Conservation (phyloP, 495 filamentous ascomycete genomes). For the Apodospora peruviana region DNA sequence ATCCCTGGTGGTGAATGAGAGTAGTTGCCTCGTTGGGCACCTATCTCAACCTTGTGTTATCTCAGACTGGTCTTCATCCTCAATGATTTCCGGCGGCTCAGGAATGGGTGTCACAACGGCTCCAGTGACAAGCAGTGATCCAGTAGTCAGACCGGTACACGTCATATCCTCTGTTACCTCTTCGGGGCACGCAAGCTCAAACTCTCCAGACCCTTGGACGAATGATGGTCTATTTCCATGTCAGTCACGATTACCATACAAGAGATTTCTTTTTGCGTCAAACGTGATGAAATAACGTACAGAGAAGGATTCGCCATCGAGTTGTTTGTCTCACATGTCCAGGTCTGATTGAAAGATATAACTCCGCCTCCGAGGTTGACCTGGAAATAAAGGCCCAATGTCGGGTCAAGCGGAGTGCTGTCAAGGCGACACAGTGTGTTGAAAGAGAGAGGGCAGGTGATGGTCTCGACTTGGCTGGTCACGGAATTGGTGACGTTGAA, state of each 20-base stretch:
- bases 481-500: background rate
- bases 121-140: background rate
- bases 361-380: background rate
- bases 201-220: background rate
- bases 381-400: background rate
- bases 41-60: too few species aligned
- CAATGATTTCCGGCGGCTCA: background rate
- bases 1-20: too few species aligned
- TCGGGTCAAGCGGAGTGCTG: background rate
- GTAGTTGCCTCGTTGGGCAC: too few species aligned
- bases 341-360: constrained; percentile 3
- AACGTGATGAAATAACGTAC: constrained; percentile 1
- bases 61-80: background rate
- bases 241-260: too few species aligned
- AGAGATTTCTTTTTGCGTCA: too few species aligned
- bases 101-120: background rate
- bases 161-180: constrained; percentile 1
- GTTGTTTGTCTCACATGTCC: background rate
- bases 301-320: background rate
- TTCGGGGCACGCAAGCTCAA: constrained; percentile 1
- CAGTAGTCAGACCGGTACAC: background rate
- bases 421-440: constrained; percentile 1
- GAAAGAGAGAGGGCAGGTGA: constrained; percentile 1
- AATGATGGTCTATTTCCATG: background rate
- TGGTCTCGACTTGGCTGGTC: background rate